These are phyloP conservation scores for Neodidymelliopsis sp. DNA, from an alignment of 2,329 filamentous ascomycete genomes.

Conservation along the genomic window DNA sequence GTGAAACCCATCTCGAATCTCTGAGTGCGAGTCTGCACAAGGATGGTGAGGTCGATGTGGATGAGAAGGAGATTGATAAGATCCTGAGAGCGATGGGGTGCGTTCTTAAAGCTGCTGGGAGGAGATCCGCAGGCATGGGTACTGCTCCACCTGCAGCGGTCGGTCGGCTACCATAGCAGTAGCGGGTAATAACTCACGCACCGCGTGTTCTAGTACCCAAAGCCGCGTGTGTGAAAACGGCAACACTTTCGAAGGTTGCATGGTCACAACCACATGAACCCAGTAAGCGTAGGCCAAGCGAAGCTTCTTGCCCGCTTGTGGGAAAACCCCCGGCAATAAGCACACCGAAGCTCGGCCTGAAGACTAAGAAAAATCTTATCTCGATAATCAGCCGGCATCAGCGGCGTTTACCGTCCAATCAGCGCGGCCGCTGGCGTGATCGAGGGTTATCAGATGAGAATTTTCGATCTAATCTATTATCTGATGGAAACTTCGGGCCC, in stretches of 20 bases:
- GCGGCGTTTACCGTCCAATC: slow-evolving; percentile 24
- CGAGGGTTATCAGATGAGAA: slow-evolving; percentile 37
- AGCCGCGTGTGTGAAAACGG: slow-evolving; percentile 22
- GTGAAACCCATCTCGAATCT: slow-evolving; percentile 38
- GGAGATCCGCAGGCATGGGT: slow-evolving; percentile 19
- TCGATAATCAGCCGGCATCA: slow-evolving; percentile 33
- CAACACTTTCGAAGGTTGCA: slow-evolving; percentile 16
- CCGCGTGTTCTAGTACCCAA: slow-evolving; percentile 19
- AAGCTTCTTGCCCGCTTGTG: slow-evolving; percentile 18
- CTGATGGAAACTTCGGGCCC: slow-evolving; percentile 28
- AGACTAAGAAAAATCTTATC: slow-evolving; percentile 31
- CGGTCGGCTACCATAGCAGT: slow-evolving; percentile 21
- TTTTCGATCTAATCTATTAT: slow-evolving; percentile 40
- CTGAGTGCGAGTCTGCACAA: slow-evolving; percentile 2
- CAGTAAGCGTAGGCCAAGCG: slow-evolving; percentile 20
- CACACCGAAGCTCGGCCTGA: slow-evolving; percentile 32
- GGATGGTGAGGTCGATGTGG: slow-evolving; percentile 8
- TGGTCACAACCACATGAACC: slow-evolving; percentile 5
- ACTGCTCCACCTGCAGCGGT: slow-evolving; percentile 15
- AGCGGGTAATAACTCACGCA: slow-evolving; percentile 18
- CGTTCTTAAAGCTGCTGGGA: slow-evolving; percentile 28
- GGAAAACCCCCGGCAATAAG: slow-evolving; percentile 28
- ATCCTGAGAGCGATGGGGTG: slow-evolving; percentile 23
- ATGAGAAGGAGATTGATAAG: slow-evolving; percentile 36
- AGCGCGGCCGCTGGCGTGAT: slow-evolving; percentile 2